phyloP scores from a whole-genome alignment of 2,329 filamentous ascomycete genomes.

The Hymenoscyphus fraxineus region DNA sequence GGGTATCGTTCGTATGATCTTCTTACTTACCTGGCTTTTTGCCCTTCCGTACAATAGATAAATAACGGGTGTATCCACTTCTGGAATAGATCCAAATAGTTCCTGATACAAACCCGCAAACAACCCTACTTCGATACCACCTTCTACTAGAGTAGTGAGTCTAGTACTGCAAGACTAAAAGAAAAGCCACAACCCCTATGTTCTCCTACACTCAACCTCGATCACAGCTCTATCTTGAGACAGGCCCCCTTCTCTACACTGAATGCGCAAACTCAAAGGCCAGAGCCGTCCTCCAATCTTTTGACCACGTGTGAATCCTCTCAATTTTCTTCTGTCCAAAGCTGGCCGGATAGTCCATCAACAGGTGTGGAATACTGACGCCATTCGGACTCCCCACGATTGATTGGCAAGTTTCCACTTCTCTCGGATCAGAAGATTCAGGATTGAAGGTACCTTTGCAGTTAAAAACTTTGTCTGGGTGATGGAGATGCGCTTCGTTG shows the following conservation, averaged over 20 bases:
- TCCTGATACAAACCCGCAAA: too few relatives aligned
- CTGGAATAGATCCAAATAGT: too few relatives aligned
- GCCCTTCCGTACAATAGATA: too few relatives aligned
- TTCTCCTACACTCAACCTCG: too few relatives aligned
- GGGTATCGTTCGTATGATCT: too few relatives aligned
- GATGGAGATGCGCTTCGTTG: neutral
- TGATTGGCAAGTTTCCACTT: neutral
- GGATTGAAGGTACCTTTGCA: slow-evolving; percentile 7
- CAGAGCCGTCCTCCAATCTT: neutral
- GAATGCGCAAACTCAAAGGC: slow-evolving; percentile 5
- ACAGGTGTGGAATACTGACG: neutral
- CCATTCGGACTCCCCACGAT: slow-evolving; percentile 6
- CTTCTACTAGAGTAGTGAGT: too few relatives aligned
- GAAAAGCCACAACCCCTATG: too few relatives aligned
- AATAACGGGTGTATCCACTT: too few relatives aligned
- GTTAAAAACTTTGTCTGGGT: neutral
- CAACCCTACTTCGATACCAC: too few relatives aligned
- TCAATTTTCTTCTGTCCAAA: neutral
- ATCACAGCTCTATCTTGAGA: too few relatives aligned
- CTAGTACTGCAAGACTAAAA: too few relatives aligned
- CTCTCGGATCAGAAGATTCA: neutral
- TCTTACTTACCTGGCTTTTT: too few relatives aligned
- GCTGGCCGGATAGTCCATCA: neutral
- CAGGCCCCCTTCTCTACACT: neutral
- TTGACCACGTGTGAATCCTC: slow-evolving; percentile 1